Percentiles rank a stretch among this genome's conserved stretches.
Conservation (phyloP, 495 filamentous ascomycete species). For the Penicillium alfredii region DNA sequence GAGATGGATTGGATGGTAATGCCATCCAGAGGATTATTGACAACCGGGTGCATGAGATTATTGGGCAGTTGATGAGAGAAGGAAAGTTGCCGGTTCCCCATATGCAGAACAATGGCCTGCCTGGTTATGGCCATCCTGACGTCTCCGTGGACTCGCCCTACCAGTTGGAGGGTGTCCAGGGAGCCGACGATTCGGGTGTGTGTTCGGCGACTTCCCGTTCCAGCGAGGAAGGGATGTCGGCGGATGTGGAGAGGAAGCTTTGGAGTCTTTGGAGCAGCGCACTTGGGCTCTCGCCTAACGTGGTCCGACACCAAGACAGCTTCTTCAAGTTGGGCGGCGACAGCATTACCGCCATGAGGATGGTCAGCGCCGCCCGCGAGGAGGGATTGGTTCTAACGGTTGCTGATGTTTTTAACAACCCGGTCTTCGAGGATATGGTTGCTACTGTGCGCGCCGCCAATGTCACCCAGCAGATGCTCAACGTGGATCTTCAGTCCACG, state of each 20-base stretch:
- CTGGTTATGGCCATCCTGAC: slow-evolving; percentile 13
- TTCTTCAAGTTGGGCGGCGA: slow-evolving; percentile 49
- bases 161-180: slow-evolving; percentile 12
- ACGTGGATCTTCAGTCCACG: slow-evolving; percentile 18
- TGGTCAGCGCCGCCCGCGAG: slow-evolving; percentile 53
- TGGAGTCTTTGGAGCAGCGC: slow-evolving; percentile 43
- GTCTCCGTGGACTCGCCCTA: slow-evolving; percentile 17
- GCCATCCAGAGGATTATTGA: slow-evolving; percentile 36
- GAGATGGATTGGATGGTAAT: slow-evolving; percentile 17
- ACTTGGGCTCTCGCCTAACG: slow-evolving; percentile 34
- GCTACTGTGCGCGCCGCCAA: slow-evolving; percentile 24
- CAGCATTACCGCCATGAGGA: slow-evolving; percentile 62
- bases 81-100: slow-evolving; percentile 26
- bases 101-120: slow-evolving; percentile 11
- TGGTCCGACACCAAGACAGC: slow-evolving; percentile 37
- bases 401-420: slow-evolving; percentile 45
- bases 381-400: slow-evolving; percentile 52
- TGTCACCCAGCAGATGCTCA: slow-evolving; percentile 21
- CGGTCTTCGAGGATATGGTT: slow-evolving; percentile 44
- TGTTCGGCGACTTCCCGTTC: slow-evolving; percentile 21
- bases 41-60: slow-evolving; percentile 36
- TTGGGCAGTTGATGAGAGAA: slow-evolving; percentile 34
- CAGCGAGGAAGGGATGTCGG: slow-evolving; percentile 21
- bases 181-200: slow-evolving; percentile 21
- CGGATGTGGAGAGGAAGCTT: slow-evolving; percentile 33